These are phyloP conservation scores for Kwoniella mangroviensis DNA, from an alignment of 768 basidiomycete species.

Conservation along the genomic window DNA sequence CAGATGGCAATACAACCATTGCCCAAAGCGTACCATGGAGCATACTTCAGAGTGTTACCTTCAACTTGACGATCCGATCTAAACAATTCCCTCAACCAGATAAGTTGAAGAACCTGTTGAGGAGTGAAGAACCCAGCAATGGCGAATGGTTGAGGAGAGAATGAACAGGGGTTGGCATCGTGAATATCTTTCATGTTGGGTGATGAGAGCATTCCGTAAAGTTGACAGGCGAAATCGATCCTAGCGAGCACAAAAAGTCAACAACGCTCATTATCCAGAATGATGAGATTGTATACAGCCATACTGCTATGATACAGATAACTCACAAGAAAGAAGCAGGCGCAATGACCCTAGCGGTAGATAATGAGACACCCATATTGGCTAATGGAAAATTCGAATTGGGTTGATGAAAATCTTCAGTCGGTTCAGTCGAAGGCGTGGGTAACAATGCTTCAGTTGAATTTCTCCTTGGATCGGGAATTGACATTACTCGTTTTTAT, in stretches of 20 bases:
- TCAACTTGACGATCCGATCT: conserved; percentile 43
- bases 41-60: conserved; percentile 32
- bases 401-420: conserved; percentile 15
- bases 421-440: conserved; percentile 16
- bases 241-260: neutral
- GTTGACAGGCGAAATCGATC: conserved; percentile 45
- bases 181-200: conserved; percentile 55
- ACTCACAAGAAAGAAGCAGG: conserved; percentile 46
- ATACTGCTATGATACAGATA: too few species aligned
- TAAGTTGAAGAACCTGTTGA: conserved; percentile 52
- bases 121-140: conserved; percentile 53
- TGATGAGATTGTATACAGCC: too few species aligned
- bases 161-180: conserved; percentile 47
- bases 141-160: conserved; percentile 52
- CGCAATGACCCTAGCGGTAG: conserved; percentile 47
- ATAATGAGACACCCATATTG: conserved; percentile 52
- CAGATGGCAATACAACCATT: conserved; percentile 48
- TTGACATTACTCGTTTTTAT: conserved; percentile 13
- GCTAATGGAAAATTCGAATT: conserved; percentile 23
- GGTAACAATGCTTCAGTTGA: conserved; percentile 36
- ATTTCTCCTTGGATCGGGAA: conserved; percentile 23
- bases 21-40: conserved; percentile 51
- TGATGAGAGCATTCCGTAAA: conserved; percentile 46
- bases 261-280: too few species aligned
- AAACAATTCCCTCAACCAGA: conserved; percentile 51